Conservation (phyloP, 2,329 filamentous ascomycete species). For the Exophiala sp. region DNA sequence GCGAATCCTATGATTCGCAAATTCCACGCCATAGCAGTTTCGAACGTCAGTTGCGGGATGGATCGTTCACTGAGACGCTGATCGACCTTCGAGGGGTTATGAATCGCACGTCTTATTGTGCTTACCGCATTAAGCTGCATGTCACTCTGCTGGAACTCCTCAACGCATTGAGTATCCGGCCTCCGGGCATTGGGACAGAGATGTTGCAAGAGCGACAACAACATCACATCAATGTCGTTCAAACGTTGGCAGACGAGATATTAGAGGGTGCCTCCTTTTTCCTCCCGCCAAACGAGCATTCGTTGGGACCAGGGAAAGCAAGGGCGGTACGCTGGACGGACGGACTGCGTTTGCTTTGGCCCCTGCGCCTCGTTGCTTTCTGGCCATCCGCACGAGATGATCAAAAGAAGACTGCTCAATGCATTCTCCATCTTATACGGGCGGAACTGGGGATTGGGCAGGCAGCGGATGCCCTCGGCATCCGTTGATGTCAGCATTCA, state of each 20-base stretch:
- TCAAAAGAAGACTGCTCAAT: constrained; percentile 5
- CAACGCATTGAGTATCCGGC: background rate
- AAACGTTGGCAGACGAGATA: constrained; percentile 13
- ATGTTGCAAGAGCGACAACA: constrained; percentile 5
- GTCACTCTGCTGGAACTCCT: constrained; percentile 14
- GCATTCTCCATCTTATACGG: constrained; percentile 3
- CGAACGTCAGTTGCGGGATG: background rate
- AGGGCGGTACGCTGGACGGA: constrained; percentile 16
- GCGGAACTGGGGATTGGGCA: constrained; percentile 7
- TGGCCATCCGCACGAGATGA: constrained; percentile 7
- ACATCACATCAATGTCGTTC: background rate
- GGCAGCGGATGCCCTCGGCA: background rate
- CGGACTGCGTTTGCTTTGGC: constrained; percentile 23
- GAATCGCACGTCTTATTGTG: constrained; percentile 16
- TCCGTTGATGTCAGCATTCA: no score
- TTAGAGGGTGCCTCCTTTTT: constrained; percentile 6
- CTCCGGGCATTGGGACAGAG: background rate
- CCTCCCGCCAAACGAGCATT: background rate
- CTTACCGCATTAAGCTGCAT: constrained; percentile 17
- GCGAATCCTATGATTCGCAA: constrained; percentile 2
- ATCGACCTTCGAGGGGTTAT: constrained; percentile 7
- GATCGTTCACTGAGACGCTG: background rate
- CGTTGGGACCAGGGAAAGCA: background rate
- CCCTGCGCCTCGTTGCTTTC: constrained; percentile 14
- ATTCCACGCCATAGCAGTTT: background rate